A percentile compares a stretch with the other conserved stretches of the same genome.
Conservation (phyloP, 75 land plant genomes). For the Adiantum capillusveneris region DNA sequence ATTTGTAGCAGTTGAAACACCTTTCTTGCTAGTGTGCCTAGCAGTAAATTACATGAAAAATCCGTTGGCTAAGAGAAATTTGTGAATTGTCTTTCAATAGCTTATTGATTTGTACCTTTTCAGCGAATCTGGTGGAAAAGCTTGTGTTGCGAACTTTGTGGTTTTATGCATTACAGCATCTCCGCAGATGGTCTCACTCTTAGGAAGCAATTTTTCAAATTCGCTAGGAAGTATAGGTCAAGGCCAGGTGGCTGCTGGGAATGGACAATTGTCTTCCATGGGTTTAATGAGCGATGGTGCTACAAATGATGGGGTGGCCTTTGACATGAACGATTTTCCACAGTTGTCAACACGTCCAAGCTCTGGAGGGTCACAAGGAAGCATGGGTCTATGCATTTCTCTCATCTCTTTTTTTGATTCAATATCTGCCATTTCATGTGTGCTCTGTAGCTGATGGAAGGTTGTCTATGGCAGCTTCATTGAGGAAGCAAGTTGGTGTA, state of each 20-base stretch:
- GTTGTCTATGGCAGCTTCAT: conserved; percentile 41
- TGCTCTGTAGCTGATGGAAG: conserved; percentile 3
- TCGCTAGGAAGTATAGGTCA: conserved; percentile 58
- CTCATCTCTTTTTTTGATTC: neutral
- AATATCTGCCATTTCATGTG: neutral
- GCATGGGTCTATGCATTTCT: conserved; percentile 34
- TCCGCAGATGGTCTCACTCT: conserved; percentile 74
- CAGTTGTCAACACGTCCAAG: conserved; percentile 65
- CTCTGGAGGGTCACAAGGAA: conserved; percentile 75
- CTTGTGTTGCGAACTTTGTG: neutral
- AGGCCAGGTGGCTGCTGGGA: conserved; percentile 44
- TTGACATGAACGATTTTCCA: conserved; percentile 95
- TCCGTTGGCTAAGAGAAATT: too few species aligned
- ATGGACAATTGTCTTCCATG: conserved; percentile 54
- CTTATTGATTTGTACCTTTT: too few species aligned
- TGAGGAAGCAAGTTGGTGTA: conserved; percentile 84
- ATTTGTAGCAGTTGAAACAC: too few species aligned
- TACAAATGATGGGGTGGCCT: conserved; percentile 62
- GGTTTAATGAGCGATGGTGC: conserved; percentile 53
- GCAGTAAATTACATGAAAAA: too few species aligned
- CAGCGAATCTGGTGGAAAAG: too few species aligned
- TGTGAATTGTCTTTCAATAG: too few species aligned
- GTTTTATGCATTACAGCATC: conserved; percentile 33
- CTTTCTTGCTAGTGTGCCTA: too few species aligned
- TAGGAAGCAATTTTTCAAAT: conserved; percentile 62